A percentile compares a stretch with the other conserved stretches of the same genome.
Evolutionary conservation across 1,139 yeast genomes (phyloP).

Genomic region (Suhomyces anneliseae): DNA sequence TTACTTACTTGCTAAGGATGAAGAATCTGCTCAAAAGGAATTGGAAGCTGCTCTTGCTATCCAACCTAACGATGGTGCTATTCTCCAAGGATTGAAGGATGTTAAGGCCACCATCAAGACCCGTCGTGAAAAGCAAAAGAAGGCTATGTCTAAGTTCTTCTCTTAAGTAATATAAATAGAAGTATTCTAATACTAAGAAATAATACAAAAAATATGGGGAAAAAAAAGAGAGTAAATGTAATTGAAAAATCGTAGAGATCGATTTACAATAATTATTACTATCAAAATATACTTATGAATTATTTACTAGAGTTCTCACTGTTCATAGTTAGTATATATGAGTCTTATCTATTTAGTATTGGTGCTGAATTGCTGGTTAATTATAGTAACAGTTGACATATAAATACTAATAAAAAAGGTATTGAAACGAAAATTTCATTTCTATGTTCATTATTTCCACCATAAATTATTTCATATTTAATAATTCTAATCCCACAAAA

Average conservation of each 20-base stretch:
- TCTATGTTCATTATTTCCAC: no score
- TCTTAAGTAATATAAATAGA: constrained; percentile 3
- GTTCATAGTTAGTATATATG: no score
- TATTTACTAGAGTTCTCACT: no score
- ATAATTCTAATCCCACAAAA: no score
- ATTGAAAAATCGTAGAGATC: background rate
- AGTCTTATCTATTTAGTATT: no score
- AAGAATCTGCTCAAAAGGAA: constrained; percentile 66
- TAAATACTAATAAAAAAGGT: no score
- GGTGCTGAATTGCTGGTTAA: no score
- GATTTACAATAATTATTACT: background rate
- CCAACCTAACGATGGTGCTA: constrained; percentile 76
- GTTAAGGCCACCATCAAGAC: constrained; percentile 54
- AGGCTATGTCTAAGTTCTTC: constrained; percentile 84
- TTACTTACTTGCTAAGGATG: constrained; percentile 60
- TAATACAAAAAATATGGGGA: background rate
- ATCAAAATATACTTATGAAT: no score
- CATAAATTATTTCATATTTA: no score
- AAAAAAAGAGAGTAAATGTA: background rate
- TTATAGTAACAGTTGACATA: no score
- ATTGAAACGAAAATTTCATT: no score
- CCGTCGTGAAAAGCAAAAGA: constrained; percentile 71
- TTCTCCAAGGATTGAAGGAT: constrained; percentile 63
- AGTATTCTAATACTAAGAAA: constrained; percentile 11
- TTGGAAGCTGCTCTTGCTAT: constrained; percentile 64